phyloP scores from a whole-genome alignment of 177 flowering plant genomes.

The Tripterygium wilfordii region DNA sequence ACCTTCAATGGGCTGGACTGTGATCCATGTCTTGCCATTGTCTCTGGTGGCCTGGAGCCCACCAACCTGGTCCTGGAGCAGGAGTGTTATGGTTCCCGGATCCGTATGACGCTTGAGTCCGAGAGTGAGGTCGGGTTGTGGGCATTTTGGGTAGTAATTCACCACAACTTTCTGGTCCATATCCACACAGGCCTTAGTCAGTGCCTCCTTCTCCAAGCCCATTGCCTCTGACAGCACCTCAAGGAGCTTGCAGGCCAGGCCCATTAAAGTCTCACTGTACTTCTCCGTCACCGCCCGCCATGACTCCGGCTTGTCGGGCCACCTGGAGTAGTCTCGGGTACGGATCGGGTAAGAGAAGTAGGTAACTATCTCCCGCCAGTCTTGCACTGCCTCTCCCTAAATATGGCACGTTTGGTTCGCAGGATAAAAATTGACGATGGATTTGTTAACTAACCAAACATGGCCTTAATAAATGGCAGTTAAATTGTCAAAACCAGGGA shows the following conservation, averaged over 20 bases:
- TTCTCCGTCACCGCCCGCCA: slow-evolving; percentile 59
- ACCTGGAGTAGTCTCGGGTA: slow-evolving; percentile 70
- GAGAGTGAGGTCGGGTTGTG: slow-evolving; percentile 82
- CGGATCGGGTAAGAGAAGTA: slow-evolving; percentile 75
- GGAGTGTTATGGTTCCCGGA: slow-evolving; percentile 81
- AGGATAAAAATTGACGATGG: no score
- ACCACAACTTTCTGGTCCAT: slow-evolving; percentile 92
- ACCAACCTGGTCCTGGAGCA: slow-evolving; percentile 86
- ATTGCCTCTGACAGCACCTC: slow-evolving; percentile 82
- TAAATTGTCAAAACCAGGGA: no score
- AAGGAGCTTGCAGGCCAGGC: slow-evolving; percentile 65
- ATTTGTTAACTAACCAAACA: no score
- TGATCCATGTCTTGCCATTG: slow-evolving; percentile 84
- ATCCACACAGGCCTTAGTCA: slow-evolving; percentile 78
- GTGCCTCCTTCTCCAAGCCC: slow-evolving; percentile 73
- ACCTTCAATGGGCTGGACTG: slow-evolving; percentile 81
- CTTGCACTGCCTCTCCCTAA: slow-evolving; percentile 84
- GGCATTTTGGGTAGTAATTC: slow-evolving; percentile 85
- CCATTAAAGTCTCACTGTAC: slow-evolving; percentile 77
- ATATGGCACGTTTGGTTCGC: not conserved
- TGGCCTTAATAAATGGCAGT: no score
- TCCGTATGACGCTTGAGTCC: slow-evolving; percentile 93
- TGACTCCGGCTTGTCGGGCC: slow-evolving; percentile 90
- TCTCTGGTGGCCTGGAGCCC: slow-evolving; percentile 92
- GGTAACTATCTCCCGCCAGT: slow-evolving; percentile 88